Evolutionary conservation across 2,329 filamentous ascomycete genomes (phyloP).

Genomic region (Simplicillium aogashimaense): DNA sequence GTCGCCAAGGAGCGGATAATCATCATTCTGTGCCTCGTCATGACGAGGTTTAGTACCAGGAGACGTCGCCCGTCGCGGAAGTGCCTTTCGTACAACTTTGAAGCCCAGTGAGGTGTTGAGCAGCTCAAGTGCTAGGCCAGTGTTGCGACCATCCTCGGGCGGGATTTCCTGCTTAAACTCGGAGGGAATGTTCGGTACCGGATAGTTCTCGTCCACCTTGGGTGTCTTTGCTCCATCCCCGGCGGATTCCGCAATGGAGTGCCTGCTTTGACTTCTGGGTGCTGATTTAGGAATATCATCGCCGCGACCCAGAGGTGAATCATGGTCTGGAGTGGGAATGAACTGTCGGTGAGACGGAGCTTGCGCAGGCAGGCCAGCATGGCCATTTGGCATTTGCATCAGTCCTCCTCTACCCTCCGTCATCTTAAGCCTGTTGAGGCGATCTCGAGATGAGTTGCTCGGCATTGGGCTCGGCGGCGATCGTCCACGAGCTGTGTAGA

Average conservation of each 20-base stretch:
- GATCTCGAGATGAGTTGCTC: constrained; percentile 3
- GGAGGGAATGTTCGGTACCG: neutral
- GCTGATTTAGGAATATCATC: neutral
- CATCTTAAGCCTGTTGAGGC: neutral
- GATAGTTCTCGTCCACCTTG: neutral
- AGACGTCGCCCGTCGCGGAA: too few relatives aligned
- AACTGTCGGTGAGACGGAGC: neutral
- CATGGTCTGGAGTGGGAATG: too few relatives aligned
- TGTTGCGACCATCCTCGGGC: neutral
- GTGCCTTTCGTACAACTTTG: neutral
- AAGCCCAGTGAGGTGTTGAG: neutral
- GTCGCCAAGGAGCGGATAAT: neutral
- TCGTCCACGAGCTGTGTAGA: constrained; percentile 5
- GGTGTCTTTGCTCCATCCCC: neutral
- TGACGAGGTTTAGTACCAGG: neutral
- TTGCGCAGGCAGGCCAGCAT: neutral
- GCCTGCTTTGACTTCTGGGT: neutral
- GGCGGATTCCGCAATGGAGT: neutral
- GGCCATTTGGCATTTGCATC: neutral
- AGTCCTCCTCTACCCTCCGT: constrained; percentile 1
- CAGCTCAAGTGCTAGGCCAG: neutral
- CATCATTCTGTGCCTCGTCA: neutral
- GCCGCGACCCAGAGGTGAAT: neutral
- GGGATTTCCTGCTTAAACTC: neutral
- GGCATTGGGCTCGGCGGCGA: constrained; percentile 8